Percentiles rank a stretch among this genome's conserved stretches.
Conservation (phyloP, 257 asterid species). For the Solanum medicagineum region DNA sequence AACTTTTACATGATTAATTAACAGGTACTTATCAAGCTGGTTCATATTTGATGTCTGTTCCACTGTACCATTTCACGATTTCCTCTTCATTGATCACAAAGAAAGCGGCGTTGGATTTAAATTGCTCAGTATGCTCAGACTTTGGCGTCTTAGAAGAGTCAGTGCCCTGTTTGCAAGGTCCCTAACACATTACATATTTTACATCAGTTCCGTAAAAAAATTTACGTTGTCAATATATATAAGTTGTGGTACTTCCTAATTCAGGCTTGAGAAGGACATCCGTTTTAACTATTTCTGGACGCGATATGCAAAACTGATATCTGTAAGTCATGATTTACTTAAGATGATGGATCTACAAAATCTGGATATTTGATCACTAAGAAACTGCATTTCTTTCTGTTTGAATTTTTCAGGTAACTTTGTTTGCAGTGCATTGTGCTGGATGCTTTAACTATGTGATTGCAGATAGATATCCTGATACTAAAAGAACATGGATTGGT, state of each 20-base stretch:
- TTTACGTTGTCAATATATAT: not conserved
- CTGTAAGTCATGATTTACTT: constrained; percentile 33
- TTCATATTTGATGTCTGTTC: constrained; percentile 73
- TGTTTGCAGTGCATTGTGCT: constrained; percentile 48
- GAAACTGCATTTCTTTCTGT: not conserved
- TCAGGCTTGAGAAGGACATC: constrained; percentile 86
- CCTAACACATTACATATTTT: not conserved
- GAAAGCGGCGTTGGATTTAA: constrained; percentile 46
- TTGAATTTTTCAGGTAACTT: constrained; percentile 29
- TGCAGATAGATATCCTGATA: constrained; percentile 33
- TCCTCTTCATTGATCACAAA: constrained; percentile 51
- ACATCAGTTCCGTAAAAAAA: not conserved
- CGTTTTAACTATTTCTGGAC: constrained; percentile 91
- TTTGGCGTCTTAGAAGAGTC: constrained; percentile 92
- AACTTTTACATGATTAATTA: not conserved
- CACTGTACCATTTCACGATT: constrained; percentile 60
- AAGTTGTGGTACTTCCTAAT: not conserved
- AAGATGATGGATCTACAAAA: not conserved
- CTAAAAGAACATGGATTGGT: constrained; percentile 43
- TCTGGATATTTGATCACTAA: not conserved
- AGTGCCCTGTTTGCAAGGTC: constrained; percentile 83
- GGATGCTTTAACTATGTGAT: constrained; percentile 46
- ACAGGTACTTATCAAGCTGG: constrained; percentile 83
- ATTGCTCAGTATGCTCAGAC: constrained; percentile 76
- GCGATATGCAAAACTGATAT: constrained; percentile 65